Conservation (phyloP, 129 eudicot species). For the Logfia minima region DNA sequence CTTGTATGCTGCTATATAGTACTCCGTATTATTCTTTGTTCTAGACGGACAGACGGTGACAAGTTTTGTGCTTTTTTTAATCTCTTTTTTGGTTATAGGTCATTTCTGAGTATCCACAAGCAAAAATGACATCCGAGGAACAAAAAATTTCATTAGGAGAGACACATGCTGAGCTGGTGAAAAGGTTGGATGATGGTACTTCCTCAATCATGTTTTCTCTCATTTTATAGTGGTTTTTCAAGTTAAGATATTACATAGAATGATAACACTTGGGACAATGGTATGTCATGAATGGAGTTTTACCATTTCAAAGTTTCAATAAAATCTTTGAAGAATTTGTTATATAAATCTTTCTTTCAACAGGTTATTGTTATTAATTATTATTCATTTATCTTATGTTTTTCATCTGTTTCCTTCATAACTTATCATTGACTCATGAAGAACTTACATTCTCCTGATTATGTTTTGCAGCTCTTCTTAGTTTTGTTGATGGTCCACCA, state of each 20-base stretch:
- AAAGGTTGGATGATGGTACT: constrained; percentile 97
- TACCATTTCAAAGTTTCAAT: too few relatives aligned
- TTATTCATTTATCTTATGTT: too few relatives aligned
- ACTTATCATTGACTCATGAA: background rate
- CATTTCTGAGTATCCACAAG: constrained; percentile 74
- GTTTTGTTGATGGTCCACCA: constrained; percentile 91
- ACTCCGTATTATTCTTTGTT: background rate
- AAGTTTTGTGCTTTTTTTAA: background rate
- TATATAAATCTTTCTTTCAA: too few relatives aligned
- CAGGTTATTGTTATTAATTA: too few relatives aligned
- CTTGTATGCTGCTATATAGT: constrained; percentile 7
- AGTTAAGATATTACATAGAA: background rate
- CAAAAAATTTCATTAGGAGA: constrained; percentile 71
- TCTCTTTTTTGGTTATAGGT: constrained; percentile 40
- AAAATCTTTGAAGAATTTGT: too few relatives aligned
- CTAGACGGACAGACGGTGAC: background rate
- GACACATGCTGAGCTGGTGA: constrained; percentile 62
- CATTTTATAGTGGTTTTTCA: background rate
- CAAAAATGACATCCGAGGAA: constrained; percentile 55
- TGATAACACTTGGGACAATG: too few relatives aligned
- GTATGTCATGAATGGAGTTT: too few relatives aligned
- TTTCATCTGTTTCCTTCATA: background rate
- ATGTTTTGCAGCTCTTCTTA: constrained; percentile 65
- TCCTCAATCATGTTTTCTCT: constrained; percentile 42
- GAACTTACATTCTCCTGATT: constrained; percentile 8